Evolutionary conservation across 768 basidiomycete species (phyloP).

Genomic region (Austroboletus festivus): DNA sequence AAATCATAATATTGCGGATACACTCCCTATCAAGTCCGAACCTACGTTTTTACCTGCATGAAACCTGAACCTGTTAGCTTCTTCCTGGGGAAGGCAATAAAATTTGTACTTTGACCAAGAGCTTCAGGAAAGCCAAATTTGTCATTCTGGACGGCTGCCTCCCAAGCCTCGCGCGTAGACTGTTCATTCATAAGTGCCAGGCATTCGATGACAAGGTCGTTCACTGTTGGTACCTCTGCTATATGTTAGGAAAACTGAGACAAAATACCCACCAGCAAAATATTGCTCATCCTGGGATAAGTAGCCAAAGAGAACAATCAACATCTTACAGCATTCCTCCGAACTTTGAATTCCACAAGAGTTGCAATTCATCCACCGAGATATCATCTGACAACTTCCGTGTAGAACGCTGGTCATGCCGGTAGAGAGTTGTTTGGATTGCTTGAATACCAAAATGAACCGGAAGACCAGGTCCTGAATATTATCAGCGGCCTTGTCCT

Average conservation of each 20-base stretch:
- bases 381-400: constrained; percentile 17
- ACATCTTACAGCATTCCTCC: constrained; percentile 28
- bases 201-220: constrained; percentile 17
- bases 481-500: constrained; percentile 4
- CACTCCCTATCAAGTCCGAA: not conserved
- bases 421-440: constrained; percentile 16
- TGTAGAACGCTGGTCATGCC: constrained; percentile 17
- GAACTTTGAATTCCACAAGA: constrained; percentile 26
- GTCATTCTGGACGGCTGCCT: constrained; percentile 12
- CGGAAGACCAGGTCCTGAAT: constrained; percentile 22
- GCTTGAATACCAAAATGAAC: constrained; percentile 16
- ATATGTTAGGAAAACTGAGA: not conserved
- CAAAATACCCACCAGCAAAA: constrained; percentile 14
- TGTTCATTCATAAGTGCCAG: constrained; percentile 10
- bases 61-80: constrained; percentile 15
- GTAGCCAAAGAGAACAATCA: constrained; percentile 26
- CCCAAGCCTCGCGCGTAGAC: constrained; percentile 23
- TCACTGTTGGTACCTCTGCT: constrained; percentile 13
- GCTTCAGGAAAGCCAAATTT: constrained; percentile 7
- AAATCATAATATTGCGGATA: not conserved
- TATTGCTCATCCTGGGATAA: constrained; percentile 20
- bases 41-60: constrained; percentile 16
- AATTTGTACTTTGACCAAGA: constrained; percentile 20
- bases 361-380: constrained; percentile 23
- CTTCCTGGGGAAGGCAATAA: not conserved